Evolutionary conservation across 2,329 filamentous ascomycete genomes (phyloP).

Genomic region (Blastomyces parvus): DNA sequence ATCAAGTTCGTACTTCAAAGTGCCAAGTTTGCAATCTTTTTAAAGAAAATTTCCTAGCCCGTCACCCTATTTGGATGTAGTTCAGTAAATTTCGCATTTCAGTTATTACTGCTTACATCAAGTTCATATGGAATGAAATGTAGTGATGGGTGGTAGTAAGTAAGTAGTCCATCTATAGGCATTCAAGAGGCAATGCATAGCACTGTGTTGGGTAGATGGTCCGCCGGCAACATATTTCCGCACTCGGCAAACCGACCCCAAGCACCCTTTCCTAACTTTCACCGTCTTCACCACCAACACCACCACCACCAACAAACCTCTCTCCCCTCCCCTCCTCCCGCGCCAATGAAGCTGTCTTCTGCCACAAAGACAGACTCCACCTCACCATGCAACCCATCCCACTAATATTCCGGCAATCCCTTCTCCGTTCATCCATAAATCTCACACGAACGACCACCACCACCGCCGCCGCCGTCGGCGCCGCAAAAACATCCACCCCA

Average conservation of each 20-base stretch:
- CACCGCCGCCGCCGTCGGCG: conserved; percentile 19
- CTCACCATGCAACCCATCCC: conserved; percentile 32
- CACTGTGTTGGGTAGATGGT: no score
- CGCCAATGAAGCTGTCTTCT: conserved; percentile 12
- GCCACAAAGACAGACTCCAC: conserved; percentile 7
- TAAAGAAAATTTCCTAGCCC: no score
- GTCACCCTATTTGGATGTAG: background rate
- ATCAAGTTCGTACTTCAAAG: no score
- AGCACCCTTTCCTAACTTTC: background rate
- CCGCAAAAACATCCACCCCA: conserved; percentile 16
- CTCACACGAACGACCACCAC: conserved; percentile 19
- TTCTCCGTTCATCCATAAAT: conserved; percentile 22
- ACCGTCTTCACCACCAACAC: background rate
- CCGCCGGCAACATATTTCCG: no score
- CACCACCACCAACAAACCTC: background rate
- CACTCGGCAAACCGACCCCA: background rate
- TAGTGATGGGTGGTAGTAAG: no score
- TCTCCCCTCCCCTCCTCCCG: conserved; percentile 5
- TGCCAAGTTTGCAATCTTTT: no score
- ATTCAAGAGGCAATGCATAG: no score
- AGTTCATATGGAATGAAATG: no score
- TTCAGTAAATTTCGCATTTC: background rate
- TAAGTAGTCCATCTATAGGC: no score
- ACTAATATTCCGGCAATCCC: conserved; percentile 32
- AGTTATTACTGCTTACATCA: no score